Percentiles rank a stretch among this genome's conserved stretches.
These are phyloP conservation scores for Neocallimastix lanati DNA, from an alignment of 192 early-diverging fungal species.

Conservation along the genomic window DNA sequence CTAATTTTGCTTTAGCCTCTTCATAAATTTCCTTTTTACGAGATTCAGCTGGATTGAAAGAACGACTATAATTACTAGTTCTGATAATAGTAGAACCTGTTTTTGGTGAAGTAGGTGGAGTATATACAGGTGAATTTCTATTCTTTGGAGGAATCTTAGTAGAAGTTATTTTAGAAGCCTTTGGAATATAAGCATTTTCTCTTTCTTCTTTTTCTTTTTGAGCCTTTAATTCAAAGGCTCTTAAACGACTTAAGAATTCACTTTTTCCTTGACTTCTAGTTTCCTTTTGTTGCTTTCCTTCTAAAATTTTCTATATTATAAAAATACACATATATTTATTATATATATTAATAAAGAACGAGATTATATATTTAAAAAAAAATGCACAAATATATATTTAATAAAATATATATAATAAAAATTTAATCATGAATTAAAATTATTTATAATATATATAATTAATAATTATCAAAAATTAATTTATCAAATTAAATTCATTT, in stretches of 20 bases:
- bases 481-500: too few species aligned
- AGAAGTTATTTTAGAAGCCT: background rate
- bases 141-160: too few species aligned
- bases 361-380: too few species aligned
- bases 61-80: background rate
- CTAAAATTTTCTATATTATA: background rate
- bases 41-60: background rate
- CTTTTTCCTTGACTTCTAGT: background rate
- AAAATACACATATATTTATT: too few species aligned
- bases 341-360: too few species aligned
- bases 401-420: too few species aligned
- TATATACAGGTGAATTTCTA: background rate
- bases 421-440: too few species aligned
- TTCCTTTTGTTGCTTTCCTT: background rate
- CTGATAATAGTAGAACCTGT: background rate
- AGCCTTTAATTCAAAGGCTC: background rate
- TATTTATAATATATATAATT: too few species aligned
- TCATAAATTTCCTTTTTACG: background rate
- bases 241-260: background rate
- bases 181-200: background rate
- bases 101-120: background rate
- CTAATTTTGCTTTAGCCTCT: background rate
- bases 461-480: too few species aligned
- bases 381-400: too few species aligned
- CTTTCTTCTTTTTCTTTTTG: background rate